Percentiles rank a stretch among this genome's conserved stretches.
Conservation (phyloP, 371 early-diverging fungal genomes). For the Massospora cicadina region DNA sequence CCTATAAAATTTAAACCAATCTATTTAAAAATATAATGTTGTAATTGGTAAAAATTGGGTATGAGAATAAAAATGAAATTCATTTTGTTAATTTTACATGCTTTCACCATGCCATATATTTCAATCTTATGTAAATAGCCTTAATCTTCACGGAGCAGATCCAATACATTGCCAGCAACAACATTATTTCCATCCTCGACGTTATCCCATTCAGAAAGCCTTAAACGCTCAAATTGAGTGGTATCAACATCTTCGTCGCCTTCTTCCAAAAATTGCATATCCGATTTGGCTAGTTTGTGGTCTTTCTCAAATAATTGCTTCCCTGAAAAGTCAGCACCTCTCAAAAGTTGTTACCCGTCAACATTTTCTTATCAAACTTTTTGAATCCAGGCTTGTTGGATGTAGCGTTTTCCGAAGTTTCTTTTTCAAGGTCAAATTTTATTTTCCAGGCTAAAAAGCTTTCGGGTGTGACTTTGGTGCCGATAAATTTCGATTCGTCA, state of each 20-base stretch:
- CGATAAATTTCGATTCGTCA: conserved; percentile 58
- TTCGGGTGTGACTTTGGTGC: conserved; percentile 68
- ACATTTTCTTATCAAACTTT: conserved; percentile 27
- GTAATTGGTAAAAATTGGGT: no score
- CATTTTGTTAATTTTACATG: no score
- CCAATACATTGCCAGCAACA: background rate
- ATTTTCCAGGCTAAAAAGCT: conserved; percentile 63
- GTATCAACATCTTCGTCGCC: conserved; percentile 71
- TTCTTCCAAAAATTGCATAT: conserved; percentile 63
- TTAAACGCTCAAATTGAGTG: conserved; percentile 42
- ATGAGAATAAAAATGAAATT: no score
- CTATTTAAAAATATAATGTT: no score
- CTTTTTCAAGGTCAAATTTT: conserved; percentile 53
- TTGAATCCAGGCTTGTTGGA: conserved; percentile 17
- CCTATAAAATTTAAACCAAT: no score
- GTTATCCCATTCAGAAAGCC: conserved; percentile 30
- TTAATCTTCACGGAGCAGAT: conserved; percentile 5
- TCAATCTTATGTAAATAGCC: no score
- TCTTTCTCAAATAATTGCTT: conserved; percentile 85
- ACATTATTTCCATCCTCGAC: conserved; percentile 29
- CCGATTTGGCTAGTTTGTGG: conserved; percentile 61
- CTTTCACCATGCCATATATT: no score
- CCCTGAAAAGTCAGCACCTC: conserved; percentile 23
- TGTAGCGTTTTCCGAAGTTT: conserved; percentile 14
- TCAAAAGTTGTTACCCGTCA: conserved; percentile 28